Percentiles rank a stretch among this genome's conserved stretches.
Conservation (phyloP, 1,284 basidiomycete species). For the Anthracocystis walkeri region DNA sequence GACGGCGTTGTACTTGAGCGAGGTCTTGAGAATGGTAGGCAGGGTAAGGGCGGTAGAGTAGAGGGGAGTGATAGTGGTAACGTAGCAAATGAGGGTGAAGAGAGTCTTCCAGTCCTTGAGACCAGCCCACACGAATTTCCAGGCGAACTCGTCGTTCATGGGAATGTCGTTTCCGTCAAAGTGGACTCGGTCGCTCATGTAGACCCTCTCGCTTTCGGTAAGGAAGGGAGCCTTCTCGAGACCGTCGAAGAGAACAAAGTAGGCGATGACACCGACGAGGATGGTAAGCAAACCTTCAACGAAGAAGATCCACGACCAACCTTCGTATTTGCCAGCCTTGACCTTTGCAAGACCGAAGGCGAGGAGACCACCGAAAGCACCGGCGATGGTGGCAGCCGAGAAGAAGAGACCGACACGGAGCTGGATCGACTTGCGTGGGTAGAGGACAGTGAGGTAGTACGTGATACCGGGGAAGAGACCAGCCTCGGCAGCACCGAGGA, state of each 20-base stretch:
- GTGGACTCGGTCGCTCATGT: conserved; percentile 49
- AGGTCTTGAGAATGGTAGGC: conserved; percentile 58
- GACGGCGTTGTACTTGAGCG: conserved; percentile 57
- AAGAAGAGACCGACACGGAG: conserved; percentile 59
- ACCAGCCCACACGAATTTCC: conserved; percentile 56
- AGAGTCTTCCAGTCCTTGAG: conserved; percentile 61
- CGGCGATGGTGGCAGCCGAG: conserved; percentile 70
- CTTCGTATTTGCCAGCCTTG: conserved; percentile 41
- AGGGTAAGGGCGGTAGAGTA: conserved; percentile 61
- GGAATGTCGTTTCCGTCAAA: conserved; percentile 59
- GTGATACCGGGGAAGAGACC: conserved; percentile 58
- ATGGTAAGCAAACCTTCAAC: conserved; percentile 73
- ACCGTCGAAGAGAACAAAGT: conserved; percentile 53
- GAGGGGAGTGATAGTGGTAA: conserved; percentile 57
- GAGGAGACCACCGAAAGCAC: conserved; percentile 72
- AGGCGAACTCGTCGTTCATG: conserved; percentile 59
- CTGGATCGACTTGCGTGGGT: conserved; percentile 54
- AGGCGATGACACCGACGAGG: conserved; percentile 69
- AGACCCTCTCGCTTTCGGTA: conserved; percentile 52
- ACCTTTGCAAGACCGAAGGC: conserved; percentile 62
- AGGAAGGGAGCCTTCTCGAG: conserved; percentile 55
- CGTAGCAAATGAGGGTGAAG: conserved; percentile 58
- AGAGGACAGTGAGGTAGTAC: conserved; percentile 50
- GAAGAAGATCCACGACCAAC: conserved; percentile 70
- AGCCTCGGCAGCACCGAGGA: conserved; percentile 68